Evolutionary conservation across 2,329 filamentous ascomycete genomes (phyloP).

Genomic region (Pseudocercospora eumusae): DNA sequence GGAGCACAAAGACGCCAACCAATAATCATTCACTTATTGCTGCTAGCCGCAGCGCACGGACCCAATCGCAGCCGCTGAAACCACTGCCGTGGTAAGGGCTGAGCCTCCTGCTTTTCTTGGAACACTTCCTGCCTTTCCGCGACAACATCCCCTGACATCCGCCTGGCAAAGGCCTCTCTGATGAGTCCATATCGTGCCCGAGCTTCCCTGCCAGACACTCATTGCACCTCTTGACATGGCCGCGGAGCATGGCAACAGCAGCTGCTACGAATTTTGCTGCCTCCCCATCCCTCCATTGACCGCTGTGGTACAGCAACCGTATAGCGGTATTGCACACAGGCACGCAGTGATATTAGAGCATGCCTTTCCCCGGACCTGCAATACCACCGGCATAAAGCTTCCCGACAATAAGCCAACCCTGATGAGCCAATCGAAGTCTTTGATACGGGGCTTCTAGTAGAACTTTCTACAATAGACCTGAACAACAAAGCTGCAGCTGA

Average conservation of each 20-base stretch:
- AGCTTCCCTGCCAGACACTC: not conserved
- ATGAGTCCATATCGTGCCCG: not conserved
- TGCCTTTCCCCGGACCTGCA: conserved; percentile 3
- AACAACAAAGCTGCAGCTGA: not conserved
- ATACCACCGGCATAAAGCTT: not conserved
- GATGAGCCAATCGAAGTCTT: conserved; percentile 1
- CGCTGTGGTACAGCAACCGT: not conserved
- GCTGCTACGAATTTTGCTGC: not conserved
- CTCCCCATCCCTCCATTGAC: not conserved
- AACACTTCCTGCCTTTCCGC: not conserved
- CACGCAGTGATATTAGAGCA: not conserved
- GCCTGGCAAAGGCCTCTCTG: not conserved
- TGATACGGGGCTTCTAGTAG: not conserved
- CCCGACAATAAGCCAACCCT: not conserved
- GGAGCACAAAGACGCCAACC: not conserved
- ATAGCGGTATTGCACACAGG: not conserved
- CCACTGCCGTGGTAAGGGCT: not conserved
- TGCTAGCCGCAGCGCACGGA: not conserved
- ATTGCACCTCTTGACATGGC: not conserved
- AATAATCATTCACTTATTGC: not conserved
- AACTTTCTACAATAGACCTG: not conserved
- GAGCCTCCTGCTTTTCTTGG: not conserved
- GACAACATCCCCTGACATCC: not conserved
- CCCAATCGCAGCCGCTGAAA: not conserved
- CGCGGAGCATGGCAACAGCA: not conserved